These are phyloP conservation scores for Przewalskia tangutica DNA, from an alignment of 257 asterid genomes.

Conservation along the genomic window DNA sequence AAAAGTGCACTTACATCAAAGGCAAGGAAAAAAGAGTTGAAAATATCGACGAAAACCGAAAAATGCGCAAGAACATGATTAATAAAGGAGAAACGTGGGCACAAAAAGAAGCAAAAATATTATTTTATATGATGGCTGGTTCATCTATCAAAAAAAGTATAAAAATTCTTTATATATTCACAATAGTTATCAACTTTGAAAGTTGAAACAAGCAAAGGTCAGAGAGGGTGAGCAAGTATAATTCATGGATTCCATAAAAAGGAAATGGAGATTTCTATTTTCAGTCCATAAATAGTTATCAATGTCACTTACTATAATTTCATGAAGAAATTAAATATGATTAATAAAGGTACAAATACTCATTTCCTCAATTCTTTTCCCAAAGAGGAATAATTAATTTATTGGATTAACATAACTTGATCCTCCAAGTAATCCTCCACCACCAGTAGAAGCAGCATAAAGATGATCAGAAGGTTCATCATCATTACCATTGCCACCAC, in stretches of 20 bases:
- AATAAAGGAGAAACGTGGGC: neutral
- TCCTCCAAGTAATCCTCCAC: conserved; percentile 49
- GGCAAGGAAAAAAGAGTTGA: neutral
- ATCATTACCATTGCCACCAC: conserved; percentile 20
- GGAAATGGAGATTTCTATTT: neutral
- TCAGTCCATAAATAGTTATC: neutral
- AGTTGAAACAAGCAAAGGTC: neutral
- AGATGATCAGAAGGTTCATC: conserved; percentile 28
- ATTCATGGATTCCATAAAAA: neutral
- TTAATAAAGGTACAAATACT: neutral
- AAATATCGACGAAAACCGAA: neutral
- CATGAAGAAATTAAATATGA: neutral
- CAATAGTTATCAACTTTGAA: neutral
- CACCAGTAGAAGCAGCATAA: conserved; percentile 23
- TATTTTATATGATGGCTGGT: neutral
- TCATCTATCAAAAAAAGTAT: neutral
- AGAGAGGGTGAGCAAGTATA: neutral
- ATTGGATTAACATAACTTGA: conserved; percentile 25
- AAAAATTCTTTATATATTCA: neutral
- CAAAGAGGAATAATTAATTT: conserved; percentile 17
- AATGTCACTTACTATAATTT: neutral
- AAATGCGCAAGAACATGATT: conserved; percentile 4
- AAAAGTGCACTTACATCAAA: neutral
- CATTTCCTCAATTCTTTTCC: neutral
- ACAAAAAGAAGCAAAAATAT: neutral